Evolutionary conservation across 306 rosid species (phyloP), one percentile per base, ranked within the genome.

Genomic region (Carpinus fangiana): DNA sequence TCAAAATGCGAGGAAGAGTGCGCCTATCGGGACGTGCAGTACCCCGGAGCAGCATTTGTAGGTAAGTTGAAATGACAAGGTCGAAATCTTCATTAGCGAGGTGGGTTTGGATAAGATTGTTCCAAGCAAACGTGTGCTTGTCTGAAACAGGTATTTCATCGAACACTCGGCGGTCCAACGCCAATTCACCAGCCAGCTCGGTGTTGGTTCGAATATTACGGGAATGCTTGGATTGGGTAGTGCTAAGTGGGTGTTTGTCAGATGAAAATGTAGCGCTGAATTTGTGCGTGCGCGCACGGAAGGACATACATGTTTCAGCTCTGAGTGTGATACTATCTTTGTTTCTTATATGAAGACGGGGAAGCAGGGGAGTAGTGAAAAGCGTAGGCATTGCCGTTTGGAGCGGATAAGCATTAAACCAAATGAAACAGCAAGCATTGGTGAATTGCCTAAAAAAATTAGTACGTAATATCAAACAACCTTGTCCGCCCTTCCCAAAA

Each of bases 71-170:
- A 6, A 89, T 23, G 20, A 70, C 89, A 17, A 69, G 75, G 71
- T 75, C 68, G 55, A 73, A 73, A 50, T 89, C 78, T 34, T 79
- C 78, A 61, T 67, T 80, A 31, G 87, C 21, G 68, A 89, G 73
- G 59, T 91, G 88, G 84, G 79, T 88, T 70, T 89, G 93, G 57
- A 91, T 84, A 23, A 91, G 89, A 50, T 55, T 86, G 81, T 91
- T 91, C 93, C 97, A 91, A 71, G 91, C 86, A 54, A 86, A 91
- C 8, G 89, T 89, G 73, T 89, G 92, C 8, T 89, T 89, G 71
- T 91, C 93, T 74, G 76, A 76, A 0, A 62, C 70, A 52, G 96
- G 88, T 28, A 89, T 87, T 81, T 83, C 87, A 78, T 87, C 92
- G 85, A 91, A 82, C 92, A 64, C 6, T n/a, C 45, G 74, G 79